Evolutionary conservation across 2,329 filamentous ascomycete genomes (phyloP).

Genomic region (Metarhizium sp.): DNA sequence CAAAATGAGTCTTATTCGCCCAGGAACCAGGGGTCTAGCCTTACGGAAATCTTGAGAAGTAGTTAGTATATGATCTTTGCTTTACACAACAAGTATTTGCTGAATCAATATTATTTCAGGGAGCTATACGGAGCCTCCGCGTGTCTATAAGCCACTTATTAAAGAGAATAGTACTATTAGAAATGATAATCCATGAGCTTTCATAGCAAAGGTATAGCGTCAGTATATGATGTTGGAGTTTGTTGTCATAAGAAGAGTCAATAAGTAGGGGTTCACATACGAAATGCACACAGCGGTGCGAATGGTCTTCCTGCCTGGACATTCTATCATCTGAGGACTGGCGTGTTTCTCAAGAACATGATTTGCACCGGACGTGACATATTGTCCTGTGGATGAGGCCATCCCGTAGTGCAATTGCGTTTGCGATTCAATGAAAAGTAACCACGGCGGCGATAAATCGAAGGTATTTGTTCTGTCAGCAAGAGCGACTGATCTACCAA

Average conservation of each 20-base stretch:
- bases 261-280: background rate
- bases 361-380: background rate
- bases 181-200: slow-evolving; percentile 73
- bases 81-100: background rate
- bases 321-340: background rate
- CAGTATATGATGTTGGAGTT: background rate
- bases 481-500: too few species aligned
- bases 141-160: slow-evolving; percentile 79
- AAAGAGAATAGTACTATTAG: slow-evolving; percentile 78
- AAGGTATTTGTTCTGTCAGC: too few species aligned
- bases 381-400: background rate
- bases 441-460: too few species aligned
- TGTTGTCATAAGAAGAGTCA: background rate
- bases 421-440: too few species aligned
- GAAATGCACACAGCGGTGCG: background rate
- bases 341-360: background rate
- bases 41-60: slow-evolving; percentile 2
- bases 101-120: too few species aligned
- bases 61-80: background rate
- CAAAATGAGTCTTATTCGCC: too few species aligned
- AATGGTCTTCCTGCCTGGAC: background rate
- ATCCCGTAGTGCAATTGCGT: too few species aligned
- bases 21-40: background rate
- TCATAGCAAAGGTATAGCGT: background rate
- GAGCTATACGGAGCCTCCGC: slow-evolving; percentile 12